phyloP scores from a whole-genome alignment of 495 filamentous ascomycete species.

The Eremomyces bilateralis region DNA sequence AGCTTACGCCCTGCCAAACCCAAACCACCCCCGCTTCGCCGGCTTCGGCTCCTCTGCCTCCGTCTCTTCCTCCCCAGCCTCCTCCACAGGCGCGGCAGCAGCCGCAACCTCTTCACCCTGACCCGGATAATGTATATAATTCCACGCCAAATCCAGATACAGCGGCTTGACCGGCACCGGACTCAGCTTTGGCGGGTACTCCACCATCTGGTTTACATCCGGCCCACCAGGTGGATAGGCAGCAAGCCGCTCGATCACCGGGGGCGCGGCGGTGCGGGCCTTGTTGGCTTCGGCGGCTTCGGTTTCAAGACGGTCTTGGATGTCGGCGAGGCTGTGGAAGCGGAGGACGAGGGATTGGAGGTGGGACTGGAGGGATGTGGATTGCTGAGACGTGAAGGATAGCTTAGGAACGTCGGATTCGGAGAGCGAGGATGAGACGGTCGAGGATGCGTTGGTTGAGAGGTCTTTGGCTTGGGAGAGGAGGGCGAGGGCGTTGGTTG shows the following conservation, averaged over 20 bases:
- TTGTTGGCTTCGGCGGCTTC: constrained; percentile 14
- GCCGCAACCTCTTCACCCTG: constrained; percentile 9
- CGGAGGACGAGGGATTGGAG: constrained; percentile 49
- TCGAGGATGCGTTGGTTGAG: constrained; percentile 17
- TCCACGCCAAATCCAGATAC: constrained; percentile 94
- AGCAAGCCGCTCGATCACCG: constrained; percentile 49
- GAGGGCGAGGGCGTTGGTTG: constrained; percentile 70
- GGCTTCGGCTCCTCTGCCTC: constrained; percentile 26
- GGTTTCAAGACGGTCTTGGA: constrained; percentile 34
- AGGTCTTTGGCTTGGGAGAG: constrained; percentile 45
- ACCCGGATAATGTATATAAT: constrained; percentile 88
- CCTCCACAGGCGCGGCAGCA: constrained; percentile 8
- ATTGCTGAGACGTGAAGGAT: constrained; percentile 33
- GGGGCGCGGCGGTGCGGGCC: constrained; percentile 16
- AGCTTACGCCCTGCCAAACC: constrained; percentile 50
- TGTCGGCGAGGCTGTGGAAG: constrained; percentile 61
- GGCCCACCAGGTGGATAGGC: constrained; percentile 42
- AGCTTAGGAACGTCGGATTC: constrained; percentile 29
- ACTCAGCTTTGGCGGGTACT: constrained; percentile 63
- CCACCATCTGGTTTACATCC: constrained; percentile 59
- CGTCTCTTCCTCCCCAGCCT: constrained; percentile 15
- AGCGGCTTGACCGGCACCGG: constrained; percentile 84
- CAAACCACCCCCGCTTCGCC: constrained; percentile 69
- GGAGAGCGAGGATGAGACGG: constrained; percentile 1
- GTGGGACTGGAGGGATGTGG: constrained; percentile 31